Conservation (phyloP, 352 stramenopile species). For the Phytophthora brassicae region DNA sequence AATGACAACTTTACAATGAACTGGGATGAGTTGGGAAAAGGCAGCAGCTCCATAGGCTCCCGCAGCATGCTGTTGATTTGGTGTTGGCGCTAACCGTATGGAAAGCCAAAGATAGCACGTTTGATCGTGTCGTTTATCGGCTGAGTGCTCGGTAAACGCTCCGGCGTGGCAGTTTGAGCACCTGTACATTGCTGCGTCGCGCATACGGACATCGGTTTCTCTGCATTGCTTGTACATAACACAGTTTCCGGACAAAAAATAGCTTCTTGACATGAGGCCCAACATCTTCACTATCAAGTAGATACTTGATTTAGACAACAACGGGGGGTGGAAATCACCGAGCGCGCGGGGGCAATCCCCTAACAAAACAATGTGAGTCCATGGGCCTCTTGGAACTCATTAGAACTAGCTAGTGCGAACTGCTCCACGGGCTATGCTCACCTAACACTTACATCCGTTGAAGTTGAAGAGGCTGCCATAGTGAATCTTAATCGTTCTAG, state of each 20-base stretch:
- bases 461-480: background rate
- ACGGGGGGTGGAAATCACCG: no score
- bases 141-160: no score
- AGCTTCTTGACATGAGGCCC: background rate
- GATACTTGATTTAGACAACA: background rate
- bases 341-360: no score
- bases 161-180: constrained; percentile 7
- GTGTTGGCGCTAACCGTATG: background rate
- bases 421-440: background rate
- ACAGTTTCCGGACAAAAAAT: background rate
- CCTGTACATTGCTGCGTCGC: background rate
- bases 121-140: background rate
- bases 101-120: constrained; percentile 7
- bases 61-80: background rate
- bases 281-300: constrained; percentile 3
- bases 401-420: no score
- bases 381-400: no score
- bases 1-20: no score
- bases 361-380: background rate
- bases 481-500: background rate
- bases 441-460: background rate
- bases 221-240: background rate
- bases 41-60: no score
- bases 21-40: no score
- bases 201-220: background rate